Evolutionary conservation across 208 protist species (phyloP), one percentile per base, ranked within the genome.

Genomic region (Crithidia expoeki): DNA sequence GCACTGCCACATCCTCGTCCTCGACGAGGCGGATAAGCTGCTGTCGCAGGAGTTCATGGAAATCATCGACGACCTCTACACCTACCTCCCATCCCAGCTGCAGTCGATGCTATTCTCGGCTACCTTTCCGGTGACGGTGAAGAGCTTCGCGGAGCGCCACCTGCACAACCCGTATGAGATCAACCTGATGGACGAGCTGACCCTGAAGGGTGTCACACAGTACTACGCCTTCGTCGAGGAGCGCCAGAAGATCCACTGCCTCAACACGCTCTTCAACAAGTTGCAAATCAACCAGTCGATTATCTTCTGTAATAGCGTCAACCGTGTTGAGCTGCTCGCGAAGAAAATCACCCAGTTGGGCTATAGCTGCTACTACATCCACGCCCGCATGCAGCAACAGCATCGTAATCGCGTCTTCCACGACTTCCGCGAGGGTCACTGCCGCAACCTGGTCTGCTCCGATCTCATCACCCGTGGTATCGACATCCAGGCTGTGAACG

Each of bases 281-380:
- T 92, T 99, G 14, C 93, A 99, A 78, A 99, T 99, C 89, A 99
- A 99, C 84, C 98, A 99, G 86, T 99, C 95, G 19, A 99, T 99
- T 75, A 99, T 99, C 74, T 99, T 99, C 85, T 99, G 98, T 85
- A 99, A 99, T 87, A 98, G 94, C 81, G 96, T 99, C 28, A 98
- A 99, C 81, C 93, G 99, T 56, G 98, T 99, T 42, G 98, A 99
- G 86, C 87, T 99, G 27, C 89, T 99, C n/a, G 98, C 98, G 10
- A 99, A 99, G 86, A 99, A 99, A 84, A 99, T 99, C 75, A 99
- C 98, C 33, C 97, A 99, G 84, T 86, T 99, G 47, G 98, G 98
- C 27, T 99, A 98, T 89, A 99, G 98, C 60, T 99, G 98, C 80
- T 99, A 98, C 79, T 99, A 98, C 86, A 99, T 99, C 77, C 99